Percentiles rank a stretch among this genome's conserved stretches.
Evolutionary conservation across 352 stramenopile genomes (phyloP).

Genomic region (Pythium sp.): DNA sequence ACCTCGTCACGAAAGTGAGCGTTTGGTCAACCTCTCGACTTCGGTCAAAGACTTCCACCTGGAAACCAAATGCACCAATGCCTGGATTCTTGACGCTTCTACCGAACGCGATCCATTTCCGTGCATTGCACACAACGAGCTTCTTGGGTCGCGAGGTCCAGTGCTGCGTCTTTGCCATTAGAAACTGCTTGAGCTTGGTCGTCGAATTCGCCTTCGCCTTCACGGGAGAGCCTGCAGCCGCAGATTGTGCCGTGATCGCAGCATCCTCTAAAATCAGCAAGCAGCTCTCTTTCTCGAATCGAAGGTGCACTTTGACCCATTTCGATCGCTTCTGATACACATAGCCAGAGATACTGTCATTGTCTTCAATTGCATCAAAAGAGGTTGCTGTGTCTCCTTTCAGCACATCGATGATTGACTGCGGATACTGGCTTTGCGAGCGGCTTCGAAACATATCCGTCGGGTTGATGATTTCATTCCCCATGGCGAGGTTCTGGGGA

Average conservation of each 20-base stretch:
- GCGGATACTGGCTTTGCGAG: slow-evolving; percentile 63
- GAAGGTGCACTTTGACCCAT: slow-evolving; percentile 71
- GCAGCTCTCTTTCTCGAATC: slow-evolving; percentile 67
- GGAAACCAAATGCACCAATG: slow-evolving; percentile 68
- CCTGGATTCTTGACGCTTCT: slow-evolving; percentile 65
- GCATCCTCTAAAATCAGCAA: slow-evolving; percentile 46
- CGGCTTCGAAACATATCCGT: slow-evolving; percentile 74
- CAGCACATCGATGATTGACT: slow-evolving; percentile 74
- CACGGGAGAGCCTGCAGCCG: neutral
- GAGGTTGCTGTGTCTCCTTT: slow-evolving; percentile 51
- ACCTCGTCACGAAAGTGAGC: slow-evolving; percentile 71
- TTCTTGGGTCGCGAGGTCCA: slow-evolving; percentile 58
- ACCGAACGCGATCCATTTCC: slow-evolving; percentile 78
- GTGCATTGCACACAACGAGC: slow-evolving; percentile 67
- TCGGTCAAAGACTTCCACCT: slow-evolving; percentile 73
- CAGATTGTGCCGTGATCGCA: slow-evolving; percentile 10
- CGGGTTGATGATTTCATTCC: slow-evolving; percentile 53
- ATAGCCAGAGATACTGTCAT: slow-evolving; percentile 48
- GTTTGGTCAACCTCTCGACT: slow-evolving; percentile 73
- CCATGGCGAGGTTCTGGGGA: slow-evolving; percentile 50
- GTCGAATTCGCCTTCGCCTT: slow-evolving; percentile 24
- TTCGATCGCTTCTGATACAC: slow-evolving; percentile 75
- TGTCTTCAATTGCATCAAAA: slow-evolving; percentile 56
- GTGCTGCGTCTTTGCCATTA: slow-evolving; percentile 52
- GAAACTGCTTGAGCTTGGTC: slow-evolving; percentile 61